Base-by-base conservation (phyloP, 495 filamentous ascomycete genomes). In the Aspergillus incahuasiensis region DNA sequence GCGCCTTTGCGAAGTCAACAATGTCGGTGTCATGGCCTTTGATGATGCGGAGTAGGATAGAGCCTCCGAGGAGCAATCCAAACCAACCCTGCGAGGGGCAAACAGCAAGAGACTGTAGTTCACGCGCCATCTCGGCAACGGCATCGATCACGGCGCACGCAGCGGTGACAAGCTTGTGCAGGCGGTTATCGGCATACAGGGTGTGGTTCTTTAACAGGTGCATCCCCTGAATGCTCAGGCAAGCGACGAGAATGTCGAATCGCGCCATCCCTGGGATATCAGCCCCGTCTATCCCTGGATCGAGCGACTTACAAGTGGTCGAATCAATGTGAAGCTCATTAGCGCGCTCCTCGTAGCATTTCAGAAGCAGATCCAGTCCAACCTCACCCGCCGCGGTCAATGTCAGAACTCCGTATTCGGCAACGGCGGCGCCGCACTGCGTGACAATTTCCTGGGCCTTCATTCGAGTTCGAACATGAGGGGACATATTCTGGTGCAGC, bases 121-220 rank as follows among this genome's bases (percentile, higher is more conserved):
- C 57, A 28, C 66, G 59, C 6, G 50, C 52, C 1, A 75, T 34
- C 6, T 55, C 52, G 22, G 66, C 64, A 5, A 74, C 46, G 3
- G 58, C 58, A 12, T 77, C 67, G 15, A 79, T 68, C 16, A 74
- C 53, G 3, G 54, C 55, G 54, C 73, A 76, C 2, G 74, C 66
- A 0, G 70, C 70, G 8, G 49, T 55, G 2, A 70, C 56, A 16
- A 79, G 60, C 8, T 67, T 66, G 3, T 63, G 62, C 24, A 74
- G 65, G 25, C 69, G 72, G 11, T 55, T 64, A 6, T 62, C 66
- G 12, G 68, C 65, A 3, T 63, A 51, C 0, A 63, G 30, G 0
- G 66, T 71, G 12, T 70, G 63, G 19, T 56, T 68, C 55, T 76
- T 76, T 56, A 70, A 72, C 25, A 79, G 71, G 62, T 78, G 71